Evolutionary conservation across 2,329 filamentous ascomycete species (phyloP).

Genomic region (Arachnomyces sp.): DNA sequence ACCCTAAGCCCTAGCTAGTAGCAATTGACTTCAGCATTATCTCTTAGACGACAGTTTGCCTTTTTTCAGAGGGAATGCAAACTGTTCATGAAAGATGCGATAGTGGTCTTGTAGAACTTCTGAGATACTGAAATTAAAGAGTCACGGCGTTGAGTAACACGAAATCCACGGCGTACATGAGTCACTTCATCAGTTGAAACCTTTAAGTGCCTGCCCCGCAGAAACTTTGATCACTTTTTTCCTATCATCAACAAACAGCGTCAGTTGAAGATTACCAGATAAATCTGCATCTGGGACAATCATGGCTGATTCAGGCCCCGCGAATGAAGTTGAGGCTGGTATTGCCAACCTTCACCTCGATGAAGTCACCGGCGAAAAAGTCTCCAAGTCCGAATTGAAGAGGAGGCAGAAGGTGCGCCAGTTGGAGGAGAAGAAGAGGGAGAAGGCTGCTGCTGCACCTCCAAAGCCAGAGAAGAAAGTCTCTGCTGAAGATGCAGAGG

Average conservation of each 20-base stretch:
- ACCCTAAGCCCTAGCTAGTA: conserved; percentile 23
- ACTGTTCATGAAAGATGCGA: too few species aligned
- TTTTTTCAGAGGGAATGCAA: too few species aligned
- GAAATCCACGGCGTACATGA: too few species aligned
- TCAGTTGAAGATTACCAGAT: background rate
- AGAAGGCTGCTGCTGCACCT: conserved; percentile 62
- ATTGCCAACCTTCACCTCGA: conserved; percentile 74
- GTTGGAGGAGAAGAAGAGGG: conserved; percentile 78
- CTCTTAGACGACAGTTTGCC: too few species aligned
- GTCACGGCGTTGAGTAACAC: too few species aligned
- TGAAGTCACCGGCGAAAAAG: conserved; percentile 81
- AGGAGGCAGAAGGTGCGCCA: conserved; percentile 87
- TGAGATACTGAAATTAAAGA: too few species aligned
- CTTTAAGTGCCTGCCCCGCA: too few species aligned
- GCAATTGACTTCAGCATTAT: too few species aligned
- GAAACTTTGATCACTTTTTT: too few species aligned
- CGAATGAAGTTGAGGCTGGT: conserved; percentile 37
- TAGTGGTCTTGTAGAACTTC: too few species aligned
- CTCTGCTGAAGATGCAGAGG: conserved; percentile 56
- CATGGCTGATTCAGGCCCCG: conserved; percentile 34
- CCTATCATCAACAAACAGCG: background rate
- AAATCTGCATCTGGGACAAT: conserved; percentile 8
- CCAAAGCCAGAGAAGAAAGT: conserved; percentile 51
- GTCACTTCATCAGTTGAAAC: too few species aligned
- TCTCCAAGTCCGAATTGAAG: conserved; percentile 86